Evolutionary conservation across 2,329 filamentous ascomycete species (phyloP), one percentile per base, ranked within the genome.

Genomic region (Monilinia laxa): DNA sequence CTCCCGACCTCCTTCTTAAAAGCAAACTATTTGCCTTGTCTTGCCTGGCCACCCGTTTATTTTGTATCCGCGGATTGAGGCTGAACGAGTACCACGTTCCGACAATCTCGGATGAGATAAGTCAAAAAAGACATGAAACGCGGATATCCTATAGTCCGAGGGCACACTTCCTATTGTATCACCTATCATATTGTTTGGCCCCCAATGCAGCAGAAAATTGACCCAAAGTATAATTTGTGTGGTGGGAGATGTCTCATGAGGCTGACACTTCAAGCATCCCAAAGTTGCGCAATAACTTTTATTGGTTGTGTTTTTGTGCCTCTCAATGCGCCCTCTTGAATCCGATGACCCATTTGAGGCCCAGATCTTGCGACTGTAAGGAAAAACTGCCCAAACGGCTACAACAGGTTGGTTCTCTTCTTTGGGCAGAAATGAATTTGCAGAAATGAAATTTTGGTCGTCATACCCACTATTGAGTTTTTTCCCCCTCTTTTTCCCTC

Each of bases 341-440:
- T 60, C 58, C 45, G 58, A 60, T 60, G 58, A 60, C 58, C 58
- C 45, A 38, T 60, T 51, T 35, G 4, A 51, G 25, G 45, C 47
- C 58, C 58, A 60, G 58, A 60, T 51, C 31, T 60, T 38, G 28
- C 45, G 45, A 31, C n/a, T 31, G 31, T 12, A 51, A 11, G 58
- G 31, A 51, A n/a, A 51, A 60, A 60, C 45, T 60, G 58, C 58
- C 58, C 45, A 60, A 60, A 60, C 58, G 58, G 58, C 45, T 60
- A 60, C 58, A 60, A 35, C 58, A 60, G 58, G 45, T 51, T 25
- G n/a, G 45, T 4, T 60, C 49, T 60, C 58, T 60, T 60, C n/a
- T 60, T 52, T 60, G 58, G 58, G 58, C 45, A 38, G 58, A 60
- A 60, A 60, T 60, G 11, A 25, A 51, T 38, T 38, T 16, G 12